phyloP scores from a whole-genome alignment of 768 basidiomycete species.

The Tylopilus balloui region DNA sequence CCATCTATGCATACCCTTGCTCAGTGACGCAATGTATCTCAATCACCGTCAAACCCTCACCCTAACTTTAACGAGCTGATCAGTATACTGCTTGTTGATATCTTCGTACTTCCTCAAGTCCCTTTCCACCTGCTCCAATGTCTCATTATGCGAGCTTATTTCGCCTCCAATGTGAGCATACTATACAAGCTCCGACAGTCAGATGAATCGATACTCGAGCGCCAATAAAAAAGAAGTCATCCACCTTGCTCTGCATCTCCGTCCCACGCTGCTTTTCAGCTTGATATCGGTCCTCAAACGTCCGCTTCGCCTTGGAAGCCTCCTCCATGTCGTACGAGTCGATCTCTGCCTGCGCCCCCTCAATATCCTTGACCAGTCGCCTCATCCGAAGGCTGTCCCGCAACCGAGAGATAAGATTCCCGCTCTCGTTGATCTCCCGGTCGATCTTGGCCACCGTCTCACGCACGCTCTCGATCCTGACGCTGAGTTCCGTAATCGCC shows the following conservation, averaged over 20 bases:
- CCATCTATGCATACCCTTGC: conserved; percentile 57
- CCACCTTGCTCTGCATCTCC: conserved; percentile 63
- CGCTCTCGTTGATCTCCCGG: conserved; percentile 75
- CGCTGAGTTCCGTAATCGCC: conserved; percentile 40
- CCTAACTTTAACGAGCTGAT: conserved; percentile 93
- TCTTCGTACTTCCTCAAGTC: conserved; percentile 86
- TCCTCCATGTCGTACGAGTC: conserved; percentile 77
- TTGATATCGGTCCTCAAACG: conserved; percentile 78
- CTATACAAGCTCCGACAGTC: conserved; percentile 39
- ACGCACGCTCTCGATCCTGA: conserved; percentile 40
- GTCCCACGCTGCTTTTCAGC: conserved; percentile 69
- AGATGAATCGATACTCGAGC: not conserved
- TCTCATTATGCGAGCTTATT: conserved; percentile 64
- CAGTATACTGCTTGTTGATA: conserved; percentile 78
- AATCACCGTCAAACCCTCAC: conserved; percentile 36
- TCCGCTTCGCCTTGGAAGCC: conserved; percentile 76
- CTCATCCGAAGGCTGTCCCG: conserved; percentile 82
- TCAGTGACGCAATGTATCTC: not conserved
- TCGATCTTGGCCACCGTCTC: conserved; percentile 55
- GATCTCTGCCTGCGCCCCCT: conserved; percentile 63
- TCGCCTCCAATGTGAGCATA: conserved; percentile 82
- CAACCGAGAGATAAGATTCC: conserved; percentile 62
- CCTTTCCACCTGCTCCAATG: conserved; percentile 57
- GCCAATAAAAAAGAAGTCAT: conserved; percentile 16
- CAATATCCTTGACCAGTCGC: conserved; percentile 62